Conservation (phyloP, 2,329 filamentous ascomycete species). For the Trichophyton verrucosum region DNA sequence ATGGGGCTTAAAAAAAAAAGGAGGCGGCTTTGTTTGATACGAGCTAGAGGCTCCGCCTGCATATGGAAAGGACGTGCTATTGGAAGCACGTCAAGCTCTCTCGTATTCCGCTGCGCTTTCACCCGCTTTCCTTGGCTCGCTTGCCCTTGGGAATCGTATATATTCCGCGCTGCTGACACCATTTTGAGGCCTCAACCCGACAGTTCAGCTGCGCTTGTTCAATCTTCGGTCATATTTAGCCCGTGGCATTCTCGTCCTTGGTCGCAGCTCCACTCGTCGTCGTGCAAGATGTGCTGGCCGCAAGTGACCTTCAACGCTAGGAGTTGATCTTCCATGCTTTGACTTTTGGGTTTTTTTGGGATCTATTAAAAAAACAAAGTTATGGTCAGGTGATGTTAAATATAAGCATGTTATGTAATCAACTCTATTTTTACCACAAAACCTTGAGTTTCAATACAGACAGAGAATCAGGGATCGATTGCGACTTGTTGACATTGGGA, state of each 20-base stretch:
- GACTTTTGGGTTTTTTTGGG: too few species aligned
- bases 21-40: background rate
- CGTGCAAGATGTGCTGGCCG: background rate
- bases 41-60: background rate
- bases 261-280: background rate
- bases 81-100: background rate
- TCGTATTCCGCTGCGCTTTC: background rate
- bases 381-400: too few species aligned
- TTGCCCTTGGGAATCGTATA: background rate
- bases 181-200: background rate
- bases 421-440: too few species aligned
- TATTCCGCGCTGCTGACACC: background rate
- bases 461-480: too few species aligned
- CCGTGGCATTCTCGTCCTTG: background rate
- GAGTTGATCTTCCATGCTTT: too few species aligned
- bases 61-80: background rate
- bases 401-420: too few species aligned
- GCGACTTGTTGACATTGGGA: too few species aligned
- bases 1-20: conserved; percentile 2
- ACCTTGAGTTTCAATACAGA: too few species aligned
- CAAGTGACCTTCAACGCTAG: background rate
- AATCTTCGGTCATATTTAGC: background rate
- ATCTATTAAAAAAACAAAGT: too few species aligned
- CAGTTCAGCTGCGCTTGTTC: background rate
- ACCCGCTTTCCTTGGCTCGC: background rate